phyloP scores from a whole-genome alignment of 768 basidiomycete species.

The Cubamyces sp. region DNA sequence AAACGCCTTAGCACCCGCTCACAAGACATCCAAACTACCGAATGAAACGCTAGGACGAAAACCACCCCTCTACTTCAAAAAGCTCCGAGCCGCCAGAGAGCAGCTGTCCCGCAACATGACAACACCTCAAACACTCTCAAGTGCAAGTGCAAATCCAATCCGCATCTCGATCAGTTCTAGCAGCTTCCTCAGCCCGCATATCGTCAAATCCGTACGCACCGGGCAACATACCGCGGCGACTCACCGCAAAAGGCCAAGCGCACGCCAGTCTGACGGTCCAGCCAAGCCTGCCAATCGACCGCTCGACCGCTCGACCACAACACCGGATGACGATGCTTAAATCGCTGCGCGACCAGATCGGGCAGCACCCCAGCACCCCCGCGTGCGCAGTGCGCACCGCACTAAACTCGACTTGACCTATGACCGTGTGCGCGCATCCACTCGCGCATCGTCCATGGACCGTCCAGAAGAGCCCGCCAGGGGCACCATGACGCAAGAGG shows the following conservation, averaged over 20 bases:
- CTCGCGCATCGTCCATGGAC: too few species aligned
- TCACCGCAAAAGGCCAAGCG: conserved; percentile 6
- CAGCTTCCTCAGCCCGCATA: not conserved
- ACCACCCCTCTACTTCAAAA: too few species aligned
- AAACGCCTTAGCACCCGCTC: too few species aligned
- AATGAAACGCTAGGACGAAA: too few species aligned
- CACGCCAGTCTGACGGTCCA: not conserved
- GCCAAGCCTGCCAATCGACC: too few species aligned
- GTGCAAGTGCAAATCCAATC: too few species aligned
- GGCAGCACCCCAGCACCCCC: not conserved
- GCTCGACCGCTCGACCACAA: too few species aligned
- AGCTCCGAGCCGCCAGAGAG: too few species aligned
- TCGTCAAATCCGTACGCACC: not conserved
- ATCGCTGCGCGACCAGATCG: not conserved
- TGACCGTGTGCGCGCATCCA: not conserved
- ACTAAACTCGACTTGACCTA: not conserved
- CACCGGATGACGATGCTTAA: not conserved
- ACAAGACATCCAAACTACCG: too few species aligned
- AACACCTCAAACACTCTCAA: not conserved
- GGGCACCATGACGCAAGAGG: conserved; percentile 13
- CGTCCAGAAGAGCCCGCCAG: conserved; percentile 4
- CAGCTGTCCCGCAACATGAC: too few species aligned
- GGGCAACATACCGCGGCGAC: not conserved
- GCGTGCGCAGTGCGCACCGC: not conserved
- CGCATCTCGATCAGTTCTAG: not conserved